phyloP scores from a whole-genome alignment of 257 asterid species.

The Osmanthus fragrans region DNA sequence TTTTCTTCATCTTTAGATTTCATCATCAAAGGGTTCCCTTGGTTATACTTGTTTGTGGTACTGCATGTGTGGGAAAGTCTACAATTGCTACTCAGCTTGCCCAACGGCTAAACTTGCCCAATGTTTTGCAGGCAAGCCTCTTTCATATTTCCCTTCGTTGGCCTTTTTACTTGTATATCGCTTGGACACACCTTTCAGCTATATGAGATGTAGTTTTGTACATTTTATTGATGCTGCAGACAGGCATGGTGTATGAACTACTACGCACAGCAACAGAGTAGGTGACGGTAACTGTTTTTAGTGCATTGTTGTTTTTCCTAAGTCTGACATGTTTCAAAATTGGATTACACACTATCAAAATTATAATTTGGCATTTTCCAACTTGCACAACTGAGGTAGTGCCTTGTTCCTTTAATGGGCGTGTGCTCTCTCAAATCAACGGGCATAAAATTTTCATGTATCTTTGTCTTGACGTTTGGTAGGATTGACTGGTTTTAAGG shows the following conservation, averaged over 20 bases:
- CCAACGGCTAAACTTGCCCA: conserved; percentile 92
- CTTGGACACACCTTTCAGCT: conserved; percentile 8
- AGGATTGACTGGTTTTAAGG: too few relatives aligned
- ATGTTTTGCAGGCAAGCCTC: conserved; percentile 78
- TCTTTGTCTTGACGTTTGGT: background rate
- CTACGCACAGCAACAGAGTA: conserved; percentile 99
- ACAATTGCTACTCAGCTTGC: conserved; percentile 98
- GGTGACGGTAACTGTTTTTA: conserved; percentile 24
- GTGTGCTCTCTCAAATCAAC: conserved; percentile 4
- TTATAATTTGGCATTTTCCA: conserved; percentile 3
- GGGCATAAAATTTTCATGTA: background rate
- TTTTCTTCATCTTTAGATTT: conserved; percentile 53
- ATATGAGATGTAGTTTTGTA: conserved; percentile 2
- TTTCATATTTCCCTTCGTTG: conserved; percentile 11
- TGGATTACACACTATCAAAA: background rate
- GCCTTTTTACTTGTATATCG: conserved; percentile 18
- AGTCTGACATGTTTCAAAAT: conserved; percentile 9
- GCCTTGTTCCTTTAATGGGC: background rate
- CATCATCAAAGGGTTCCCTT: conserved; percentile 97
- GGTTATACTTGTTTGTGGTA: conserved; percentile 98
- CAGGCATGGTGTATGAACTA: conserved; percentile 97
- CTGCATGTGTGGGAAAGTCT: conserved; percentile 98
- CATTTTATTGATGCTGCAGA: conserved; percentile 52
- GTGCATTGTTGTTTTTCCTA: conserved; percentile 9
- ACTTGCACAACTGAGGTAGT: background rate